These are phyloP conservation scores for Gamarada debralockiae DNA, from an alignment of 495 filamentous ascomycete species.

Conservation along the genomic window DNA sequence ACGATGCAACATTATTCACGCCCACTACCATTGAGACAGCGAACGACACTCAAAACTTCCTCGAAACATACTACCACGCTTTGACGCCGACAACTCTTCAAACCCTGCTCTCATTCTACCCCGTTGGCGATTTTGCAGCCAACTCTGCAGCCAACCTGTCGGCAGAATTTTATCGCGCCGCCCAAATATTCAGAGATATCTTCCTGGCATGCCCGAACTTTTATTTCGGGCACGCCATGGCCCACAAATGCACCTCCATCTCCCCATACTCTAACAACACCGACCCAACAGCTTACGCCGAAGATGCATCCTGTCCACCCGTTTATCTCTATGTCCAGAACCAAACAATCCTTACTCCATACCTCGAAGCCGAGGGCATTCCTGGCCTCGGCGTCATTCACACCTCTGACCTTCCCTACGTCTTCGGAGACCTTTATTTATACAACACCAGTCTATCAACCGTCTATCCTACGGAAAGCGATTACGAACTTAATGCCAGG, in stretches of 20 bases:
- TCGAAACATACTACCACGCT: conserved; percentile 22
- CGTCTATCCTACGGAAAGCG: conserved; percentile 21
- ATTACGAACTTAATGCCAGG: conserved; percentile 21
- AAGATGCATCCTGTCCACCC: conserved; percentile 2
- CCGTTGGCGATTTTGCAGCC: conserved; percentile 31
- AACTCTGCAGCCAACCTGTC: conserved; percentile 24
- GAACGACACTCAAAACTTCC: conserved; percentile 31
- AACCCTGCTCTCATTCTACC: conserved; percentile 33
- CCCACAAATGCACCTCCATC: conserved; percentile 20
- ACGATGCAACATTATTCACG: conserved; percentile 55
- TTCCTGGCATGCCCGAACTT: conserved; percentile 42
- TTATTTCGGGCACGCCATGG: conserved; percentile 34
- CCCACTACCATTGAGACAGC: conserved; percentile 31
- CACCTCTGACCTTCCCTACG: conserved; percentile 42
- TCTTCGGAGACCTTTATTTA: conserved; percentile 32
- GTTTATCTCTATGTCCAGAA: conserved; percentile 40
- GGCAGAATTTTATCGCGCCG: conserved; percentile 40
- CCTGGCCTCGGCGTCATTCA: conserved; percentile 38
- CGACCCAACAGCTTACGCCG: conserved; percentile 27
- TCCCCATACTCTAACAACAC: no score
- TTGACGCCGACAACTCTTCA: conserved; percentile 22
- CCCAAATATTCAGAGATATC: conserved; percentile 42
- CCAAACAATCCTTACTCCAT: conserved; percentile 35
- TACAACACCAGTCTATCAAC: conserved; percentile 18
- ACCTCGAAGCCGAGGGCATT: conserved; percentile 27